Conservation (phyloP, 345 rosid genomes). For the Pseudoturritis turrita region DNA sequence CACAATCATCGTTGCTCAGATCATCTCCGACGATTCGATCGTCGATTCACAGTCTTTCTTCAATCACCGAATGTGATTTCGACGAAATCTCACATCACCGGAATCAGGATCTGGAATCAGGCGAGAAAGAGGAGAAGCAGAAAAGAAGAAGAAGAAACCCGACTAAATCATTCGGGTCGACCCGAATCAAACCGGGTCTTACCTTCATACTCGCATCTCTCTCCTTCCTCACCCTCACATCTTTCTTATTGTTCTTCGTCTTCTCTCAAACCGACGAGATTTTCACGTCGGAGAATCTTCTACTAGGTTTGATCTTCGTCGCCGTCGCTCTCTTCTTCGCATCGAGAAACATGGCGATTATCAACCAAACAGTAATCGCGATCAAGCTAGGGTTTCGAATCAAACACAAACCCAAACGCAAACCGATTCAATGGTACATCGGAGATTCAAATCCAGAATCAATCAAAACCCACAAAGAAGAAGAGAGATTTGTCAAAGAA, state of each 20-base stretch:
- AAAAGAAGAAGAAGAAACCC: constrained; percentile 15
- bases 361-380: constrained; percentile 42
- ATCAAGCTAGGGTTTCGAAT: constrained; percentile 38
- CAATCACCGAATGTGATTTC: constrained; percentile 54
- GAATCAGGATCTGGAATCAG: constrained; percentile 24
- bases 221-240: constrained; percentile 41
- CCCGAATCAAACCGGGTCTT: constrained; percentile 52
- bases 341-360: constrained; percentile 57
- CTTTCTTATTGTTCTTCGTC: constrained; percentile 46
- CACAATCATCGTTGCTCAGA: constrained; percentile 79
- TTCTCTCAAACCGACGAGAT: constrained; percentile 50
- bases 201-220: constrained; percentile 53
- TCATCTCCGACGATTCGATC: constrained; percentile 83
- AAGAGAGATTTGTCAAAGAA: constrained; percentile 38
- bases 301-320: constrained; percentile 64
- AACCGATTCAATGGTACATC: constrained; percentile 78
- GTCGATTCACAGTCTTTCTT: constrained; percentile 75
- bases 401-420: constrained; percentile 40
- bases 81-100: neutral
- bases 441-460: constrained; percentile 44
- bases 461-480: neutral
- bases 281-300: constrained; percentile 71
- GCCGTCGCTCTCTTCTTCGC: constrained; percentile 82
- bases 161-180: constrained; percentile 32
- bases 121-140: constrained; percentile 42